Percentiles rank a stretch among this genome's conserved stretches.
These are phyloP conservation scores for Staphylotrichum longicolle DNA, from an alignment of 495 filamentous ascomycete genomes.

Conservation along the genomic window DNA sequence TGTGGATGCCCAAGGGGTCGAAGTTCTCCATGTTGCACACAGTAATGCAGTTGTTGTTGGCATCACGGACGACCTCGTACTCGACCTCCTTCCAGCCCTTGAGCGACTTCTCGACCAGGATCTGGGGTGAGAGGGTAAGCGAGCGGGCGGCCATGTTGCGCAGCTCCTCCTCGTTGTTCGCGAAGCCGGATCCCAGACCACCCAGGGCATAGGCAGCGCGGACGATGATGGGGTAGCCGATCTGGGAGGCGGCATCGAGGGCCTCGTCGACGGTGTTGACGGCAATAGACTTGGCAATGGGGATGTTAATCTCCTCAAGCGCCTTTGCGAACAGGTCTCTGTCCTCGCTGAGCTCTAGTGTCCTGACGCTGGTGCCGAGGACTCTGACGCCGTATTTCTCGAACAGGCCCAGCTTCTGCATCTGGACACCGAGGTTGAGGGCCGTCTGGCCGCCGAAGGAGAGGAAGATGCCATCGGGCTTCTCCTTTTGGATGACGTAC, in stretches of 20 bases:
- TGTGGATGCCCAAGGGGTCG: conserved; percentile 96
- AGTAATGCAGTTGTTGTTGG: conserved; percentile 96
- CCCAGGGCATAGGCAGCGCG: conserved; percentile 94
- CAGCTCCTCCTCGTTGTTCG: conserved; percentile 87
- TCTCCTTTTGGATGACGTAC: conserved; percentile 93
- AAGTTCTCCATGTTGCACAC: conserved; percentile 99
- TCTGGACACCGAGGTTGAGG: conserved; percentile 93
- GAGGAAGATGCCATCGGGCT: conserved; percentile 93
- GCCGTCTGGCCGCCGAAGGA: conserved; percentile 97
- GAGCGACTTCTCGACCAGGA: conserved; percentile 97
- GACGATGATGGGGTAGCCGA: conserved; percentile 97
- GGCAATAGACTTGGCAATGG: conserved; percentile 92
- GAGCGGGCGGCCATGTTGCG: conserved; percentile 89
- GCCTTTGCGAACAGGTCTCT: conserved; percentile 94
- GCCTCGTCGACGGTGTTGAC: conserved; percentile 89
- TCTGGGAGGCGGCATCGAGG: conserved; percentile 73
- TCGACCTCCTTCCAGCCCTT: conserved; percentile 99
- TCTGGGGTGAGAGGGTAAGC: conserved; percentile 92
- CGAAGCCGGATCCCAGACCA: conserved; percentile 96
- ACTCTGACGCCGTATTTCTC: conserved; percentile 93
- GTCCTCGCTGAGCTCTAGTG: conserved; percentile 91
- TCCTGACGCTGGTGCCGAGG: conserved; percentile 90
- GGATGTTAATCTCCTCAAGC: conserved; percentile 85
- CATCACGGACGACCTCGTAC: conserved; percentile 97
- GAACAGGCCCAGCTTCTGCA: conserved; percentile 94